Percentiles rank a stretch among this genome's conserved stretches.
These are phyloP conservation scores for Macrophomina tecta DNA, from an alignment of 2,329 filamentous ascomycete genomes.

Conservation along the genomic window DNA sequence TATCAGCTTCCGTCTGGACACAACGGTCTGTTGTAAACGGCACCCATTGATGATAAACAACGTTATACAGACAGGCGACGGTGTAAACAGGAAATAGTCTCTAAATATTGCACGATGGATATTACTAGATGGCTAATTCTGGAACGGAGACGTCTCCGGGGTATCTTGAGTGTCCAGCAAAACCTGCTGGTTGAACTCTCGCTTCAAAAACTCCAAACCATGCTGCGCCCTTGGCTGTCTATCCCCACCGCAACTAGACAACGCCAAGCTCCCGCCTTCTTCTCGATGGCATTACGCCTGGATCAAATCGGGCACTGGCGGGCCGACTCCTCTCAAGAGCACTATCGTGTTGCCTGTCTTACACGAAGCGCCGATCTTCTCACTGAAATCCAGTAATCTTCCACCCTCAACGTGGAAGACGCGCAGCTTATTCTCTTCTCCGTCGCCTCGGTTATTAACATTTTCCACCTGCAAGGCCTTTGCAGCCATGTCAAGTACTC, in stretches of 20 bases:
- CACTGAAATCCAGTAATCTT: conserved; percentile 81
- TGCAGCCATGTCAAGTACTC: conserved; percentile 79
- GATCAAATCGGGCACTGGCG: conserved; percentile 74
- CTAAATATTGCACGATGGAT: not conserved
- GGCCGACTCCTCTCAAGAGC: conserved; percentile 81
- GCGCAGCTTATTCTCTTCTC: conserved; percentile 79
- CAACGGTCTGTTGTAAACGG: not conserved
- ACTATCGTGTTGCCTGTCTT: conserved; percentile 90
- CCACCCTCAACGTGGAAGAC: conserved; percentile 95
- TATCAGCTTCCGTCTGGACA: not conserved
- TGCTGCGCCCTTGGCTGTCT: not conserved
- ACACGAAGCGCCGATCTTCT: conserved; percentile 77
- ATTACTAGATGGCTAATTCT: not conserved
- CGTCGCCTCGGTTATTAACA: conserved; percentile 76
- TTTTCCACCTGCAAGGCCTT: conserved; percentile 80
- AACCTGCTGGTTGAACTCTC: conserved; percentile 4
- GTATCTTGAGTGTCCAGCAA: conserved; percentile 12
- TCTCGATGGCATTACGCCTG: conserved; percentile 44
- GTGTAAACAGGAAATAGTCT: not conserved
- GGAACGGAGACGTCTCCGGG: conserved; percentile 1
- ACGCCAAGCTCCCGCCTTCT: not conserved
- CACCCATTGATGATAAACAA: not conserved
- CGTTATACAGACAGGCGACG: not conserved
- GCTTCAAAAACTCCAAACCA: conserved; percentile 6
- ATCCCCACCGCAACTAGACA: not conserved